Conservation (phyloP, 2,329 filamentous ascomycete species). For the Fusarium sarcochroum region DNA sequence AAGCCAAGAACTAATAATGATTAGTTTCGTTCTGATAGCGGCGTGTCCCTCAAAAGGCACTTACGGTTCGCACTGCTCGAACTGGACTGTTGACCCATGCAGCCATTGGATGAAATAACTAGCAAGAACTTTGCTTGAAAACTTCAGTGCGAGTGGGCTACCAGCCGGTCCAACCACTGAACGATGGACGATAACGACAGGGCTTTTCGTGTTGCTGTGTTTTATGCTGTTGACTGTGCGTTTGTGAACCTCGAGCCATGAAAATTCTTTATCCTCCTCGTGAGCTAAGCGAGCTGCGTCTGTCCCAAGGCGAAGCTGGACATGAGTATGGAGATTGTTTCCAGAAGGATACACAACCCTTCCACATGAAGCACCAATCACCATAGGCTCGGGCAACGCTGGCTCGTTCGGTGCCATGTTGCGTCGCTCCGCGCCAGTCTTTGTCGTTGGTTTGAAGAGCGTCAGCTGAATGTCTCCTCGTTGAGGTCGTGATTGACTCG, state of each 20-base stretch:
- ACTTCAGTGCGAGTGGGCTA: conserved; percentile 41
- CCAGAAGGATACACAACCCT: conserved; percentile 2
- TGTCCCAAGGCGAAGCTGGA: conserved; percentile 21
- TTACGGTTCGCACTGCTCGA: too few species aligned
- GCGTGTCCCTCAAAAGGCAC: too few species aligned
- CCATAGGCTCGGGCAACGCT: neutral
- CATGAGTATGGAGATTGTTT: neutral
- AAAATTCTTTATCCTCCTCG: neutral
- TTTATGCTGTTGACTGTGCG: conserved; percentile 26
- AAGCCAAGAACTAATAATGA: conserved; percentile 23
- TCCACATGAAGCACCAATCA: conserved; percentile 48
- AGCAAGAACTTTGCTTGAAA: conserved; percentile 27
- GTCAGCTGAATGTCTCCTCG: conserved; percentile 51
- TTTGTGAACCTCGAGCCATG: conserved; percentile 44
- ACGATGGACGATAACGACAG: conserved; percentile 44
- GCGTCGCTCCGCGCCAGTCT: neutral
- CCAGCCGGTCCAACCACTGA: conserved; percentile 17
- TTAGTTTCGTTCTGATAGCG: conserved; percentile 14
- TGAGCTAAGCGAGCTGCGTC: conserved; percentile 10
- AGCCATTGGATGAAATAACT: conserved; percentile 38
- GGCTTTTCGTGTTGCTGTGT: conserved; percentile 33
- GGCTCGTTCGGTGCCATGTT: neutral
- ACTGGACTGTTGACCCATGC: neutral
- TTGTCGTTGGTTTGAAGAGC: conserved; percentile 15
- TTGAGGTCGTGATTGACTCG: neutral